These are phyloP conservation scores for Metschnikowia hibisci DNA, from an alignment of 805 yeast species.

Conservation along the genomic window DNA sequence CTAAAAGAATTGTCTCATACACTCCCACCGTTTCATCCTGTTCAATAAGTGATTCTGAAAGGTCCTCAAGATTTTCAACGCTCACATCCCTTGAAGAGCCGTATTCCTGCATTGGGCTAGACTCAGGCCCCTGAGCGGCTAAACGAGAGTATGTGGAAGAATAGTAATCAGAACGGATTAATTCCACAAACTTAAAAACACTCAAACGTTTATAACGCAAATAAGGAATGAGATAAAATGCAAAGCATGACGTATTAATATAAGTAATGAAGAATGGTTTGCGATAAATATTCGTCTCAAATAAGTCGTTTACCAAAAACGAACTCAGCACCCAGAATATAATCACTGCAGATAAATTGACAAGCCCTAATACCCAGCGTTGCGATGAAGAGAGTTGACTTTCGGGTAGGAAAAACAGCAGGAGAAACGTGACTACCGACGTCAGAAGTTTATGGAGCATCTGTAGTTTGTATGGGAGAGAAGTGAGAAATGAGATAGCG, in stretches of 20 bases:
- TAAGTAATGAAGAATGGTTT: constrained; percentile 94
- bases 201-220: constrained; percentile 27
- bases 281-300: constrained; percentile 64
- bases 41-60: constrained; percentile 7
- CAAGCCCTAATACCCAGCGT: constrained; percentile 75
- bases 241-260: constrained; percentile 81
- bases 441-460: constrained; percentile 16
- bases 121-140: not conserved
- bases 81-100: constrained; percentile 12
- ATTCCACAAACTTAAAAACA: constrained; percentile 21
- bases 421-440: constrained; percentile 11
- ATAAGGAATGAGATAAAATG: constrained; percentile 69
- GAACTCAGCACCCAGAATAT: constrained; percentile 89
- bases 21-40: constrained; percentile 29
- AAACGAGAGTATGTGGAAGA: not conserved
- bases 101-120: constrained; percentile 9
- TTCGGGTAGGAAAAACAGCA: constrained; percentile 16
- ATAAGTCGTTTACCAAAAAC: constrained; percentile 73
- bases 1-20: constrained; percentile 65
- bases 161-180: constrained; percentile 23
- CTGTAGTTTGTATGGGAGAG: not conserved
- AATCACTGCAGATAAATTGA: constrained; percentile 71
- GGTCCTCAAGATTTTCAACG: constrained; percentile 3
- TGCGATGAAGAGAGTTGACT: constrained; percentile 27
- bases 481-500: not conserved